Base-by-base conservation (phyloP, 148 eudicot genomes). In the Vaccinium macrocarpon region DNA sequence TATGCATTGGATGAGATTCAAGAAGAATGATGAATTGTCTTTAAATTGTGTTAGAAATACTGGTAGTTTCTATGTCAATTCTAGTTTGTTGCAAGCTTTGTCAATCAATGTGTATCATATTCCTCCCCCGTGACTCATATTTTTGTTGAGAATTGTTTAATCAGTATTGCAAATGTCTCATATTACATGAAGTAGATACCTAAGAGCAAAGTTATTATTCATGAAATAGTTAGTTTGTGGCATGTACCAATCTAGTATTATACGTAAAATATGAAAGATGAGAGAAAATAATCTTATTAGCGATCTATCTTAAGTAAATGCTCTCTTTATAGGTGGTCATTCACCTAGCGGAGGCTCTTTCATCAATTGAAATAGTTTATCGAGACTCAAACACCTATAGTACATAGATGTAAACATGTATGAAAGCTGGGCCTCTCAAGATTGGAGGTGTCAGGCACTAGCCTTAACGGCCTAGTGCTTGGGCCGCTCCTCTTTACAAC, bases 1-100 rank as follows among this genome's bases (percentile, higher is more conserved):
- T 96, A 93, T 55, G 99, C 99, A 73, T 84, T 96, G 87, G 99
- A 96, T 88, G 98, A 96, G 93, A 90, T 96, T 81, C 88, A 91
- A 89, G 94, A 93, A 89, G 92, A 85, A 90, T 88, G 90, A 85
- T 52, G 23, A 49, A 15, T 42, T 46, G 23, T 27, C 0, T 18
- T 18, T 10, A 19, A 19, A 2, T 75, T 48, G 27, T 75, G 25
- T 4, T 75, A 48, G 72, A 23, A 25, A 66, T 9, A 0, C 72
- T 25, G 8, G 1, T 21, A 42, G n/a, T 5, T 16, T 73, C n/a
- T 16, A 73, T 46, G 46, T 14, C 14, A 35, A 35, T 21, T n/a
- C 51, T 29, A 9, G 1, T 10, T 18, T 48, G 52, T 46, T 0
- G 51, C 52, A 32, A 42, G 78, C 14, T 74, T 74, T 35, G 52